Percentiles rank a stretch among this genome's conserved stretches.
These are phyloP conservation scores for Monascus ruber DNA, from an alignment of 2,329 filamentous ascomycete species.

Conservation along the genomic window DNA sequence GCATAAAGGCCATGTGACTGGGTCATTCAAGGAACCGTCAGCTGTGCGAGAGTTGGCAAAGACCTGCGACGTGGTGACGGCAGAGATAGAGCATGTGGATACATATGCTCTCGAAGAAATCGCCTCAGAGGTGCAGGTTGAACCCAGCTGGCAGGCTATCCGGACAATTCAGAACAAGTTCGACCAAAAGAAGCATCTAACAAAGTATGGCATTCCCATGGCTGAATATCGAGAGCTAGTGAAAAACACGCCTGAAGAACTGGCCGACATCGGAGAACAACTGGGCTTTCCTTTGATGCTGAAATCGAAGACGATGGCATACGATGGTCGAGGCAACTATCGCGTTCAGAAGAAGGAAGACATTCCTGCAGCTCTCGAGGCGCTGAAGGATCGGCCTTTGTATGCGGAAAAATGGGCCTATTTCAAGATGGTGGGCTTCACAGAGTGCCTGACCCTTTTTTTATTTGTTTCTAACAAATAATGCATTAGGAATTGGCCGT, in stretches of 20 bases:
- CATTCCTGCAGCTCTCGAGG: slow-evolving; percentile 55
- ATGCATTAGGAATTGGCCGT: slow-evolving; percentile 61
- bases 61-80: slow-evolving; percentile 68
- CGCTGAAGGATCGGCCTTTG: slow-evolving; percentile 56
- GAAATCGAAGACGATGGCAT: slow-evolving; percentile 80
- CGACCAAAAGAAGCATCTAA: slow-evolving; percentile 72
- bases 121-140: slow-evolving; percentile 52
- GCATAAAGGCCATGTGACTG: slow-evolving; percentile 62
- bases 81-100: slow-evolving; percentile 92
- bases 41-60: slow-evolving; percentile 71
- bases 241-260: slow-evolving; percentile 45
- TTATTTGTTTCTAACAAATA: slow-evolving; percentile 4
- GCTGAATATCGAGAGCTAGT: slow-evolving; percentile 59
- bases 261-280: slow-evolving; percentile 51
- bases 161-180: slow-evolving; percentile 91
- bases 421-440: slow-evolving; percentile 50
- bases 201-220: slow-evolving; percentile 56
- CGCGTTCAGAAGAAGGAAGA: slow-evolving; percentile 49
- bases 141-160: slow-evolving; percentile 79
- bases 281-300: slow-evolving; percentile 84
- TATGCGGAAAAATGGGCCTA: slow-evolving; percentile 87
- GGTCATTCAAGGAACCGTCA: slow-evolving; percentile 75
- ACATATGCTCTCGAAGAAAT: slow-evolving; percentile 83
- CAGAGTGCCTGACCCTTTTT: too few relatives aligned
- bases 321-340: slow-evolving; percentile 77